These are phyloP conservation scores for Aphanomyces cochlioides DNA, from an alignment of 352 stramenopile genomes.

Conservation along the genomic window DNA sequence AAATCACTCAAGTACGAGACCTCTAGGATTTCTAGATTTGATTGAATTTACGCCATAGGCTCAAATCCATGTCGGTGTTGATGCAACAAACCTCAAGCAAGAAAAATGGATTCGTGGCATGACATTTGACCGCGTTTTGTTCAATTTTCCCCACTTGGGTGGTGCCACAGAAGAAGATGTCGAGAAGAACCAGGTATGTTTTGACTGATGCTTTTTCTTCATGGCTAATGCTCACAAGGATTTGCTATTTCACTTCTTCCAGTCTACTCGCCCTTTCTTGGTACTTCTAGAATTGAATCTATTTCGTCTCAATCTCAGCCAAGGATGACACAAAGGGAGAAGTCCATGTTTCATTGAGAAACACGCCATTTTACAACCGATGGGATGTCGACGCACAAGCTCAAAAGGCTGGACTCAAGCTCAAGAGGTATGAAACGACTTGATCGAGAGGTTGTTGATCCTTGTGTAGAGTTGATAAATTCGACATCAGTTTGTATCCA, in stretches of 20 bases:
- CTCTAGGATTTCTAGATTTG: neutral
- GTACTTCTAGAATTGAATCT: neutral
- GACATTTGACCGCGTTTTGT: constrained; percentile 67
- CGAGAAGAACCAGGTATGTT: constrained; percentile 57
- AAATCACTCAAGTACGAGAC: constrained; percentile 55
- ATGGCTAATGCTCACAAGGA: constrained; percentile 13
- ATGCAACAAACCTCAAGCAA: constrained; percentile 61
- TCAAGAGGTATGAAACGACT: constrained; percentile 45
- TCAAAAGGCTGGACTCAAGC: constrained; percentile 52
- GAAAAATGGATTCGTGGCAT: constrained; percentile 47
- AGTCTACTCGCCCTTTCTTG: constrained; percentile 53
- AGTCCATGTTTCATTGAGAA: constrained; percentile 67
- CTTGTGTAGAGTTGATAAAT: constrained; percentile 48
- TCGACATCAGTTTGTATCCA: constrained; percentile 62
- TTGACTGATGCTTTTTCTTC: too few species aligned
- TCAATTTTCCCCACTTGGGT: constrained; percentile 85
- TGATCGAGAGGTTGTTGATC: constrained; percentile 2
- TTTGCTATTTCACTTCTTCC: constrained; percentile 73
- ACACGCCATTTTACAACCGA: constrained; percentile 81
- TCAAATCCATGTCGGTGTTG: constrained; percentile 59
- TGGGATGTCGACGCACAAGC: constrained; percentile 77
- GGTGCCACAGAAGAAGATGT: constrained; percentile 79
- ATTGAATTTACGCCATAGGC: constrained; percentile 37
- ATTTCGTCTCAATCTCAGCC: constrained; percentile 35
- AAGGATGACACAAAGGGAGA: constrained; percentile 38